phyloP scores from a whole-genome alignment of 2,329 filamentous ascomycete species.

The Tolypocladium endophyticum region DNA sequence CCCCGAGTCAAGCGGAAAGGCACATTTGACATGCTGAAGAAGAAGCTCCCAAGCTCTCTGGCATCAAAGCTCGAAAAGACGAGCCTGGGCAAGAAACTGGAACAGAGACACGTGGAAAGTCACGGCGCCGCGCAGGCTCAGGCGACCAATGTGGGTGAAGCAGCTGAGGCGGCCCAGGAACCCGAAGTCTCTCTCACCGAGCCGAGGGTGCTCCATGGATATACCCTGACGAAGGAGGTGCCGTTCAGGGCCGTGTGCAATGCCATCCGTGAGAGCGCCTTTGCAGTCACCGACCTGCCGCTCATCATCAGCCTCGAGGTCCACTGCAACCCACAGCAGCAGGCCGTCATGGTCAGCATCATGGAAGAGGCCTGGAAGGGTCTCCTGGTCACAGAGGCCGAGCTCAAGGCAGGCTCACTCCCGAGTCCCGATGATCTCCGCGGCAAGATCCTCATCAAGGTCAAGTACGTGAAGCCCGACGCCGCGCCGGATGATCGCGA shows the following conservation, averaged over 20 bases:
- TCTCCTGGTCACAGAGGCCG: constrained; percentile 51
- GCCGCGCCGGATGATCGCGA: constrained; percentile 17
- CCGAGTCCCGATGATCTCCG: constrained; percentile 60
- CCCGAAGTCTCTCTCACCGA: constrained; percentile 36
- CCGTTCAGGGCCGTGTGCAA: constrained; percentile 78
- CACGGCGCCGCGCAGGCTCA: neutral
- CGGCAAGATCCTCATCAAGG: constrained; percentile 75
- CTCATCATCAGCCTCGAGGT: constrained; percentile 94
- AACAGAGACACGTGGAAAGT: constrained; percentile 16
- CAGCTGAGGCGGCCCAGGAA: constrained; percentile 7
- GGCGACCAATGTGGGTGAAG: neutral
- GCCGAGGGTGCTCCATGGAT: constrained; percentile 74
- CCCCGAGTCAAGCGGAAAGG: constrained; percentile 45
- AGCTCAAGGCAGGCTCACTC: constrained; percentile 36
- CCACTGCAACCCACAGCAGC: constrained; percentile 70
- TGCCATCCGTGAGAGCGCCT: constrained; percentile 70
- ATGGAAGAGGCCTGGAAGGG: constrained; percentile 79
- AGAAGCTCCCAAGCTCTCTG: constrained; percentile 36
- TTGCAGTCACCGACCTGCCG: constrained; percentile 63
- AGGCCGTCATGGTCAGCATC: constrained; percentile 83
- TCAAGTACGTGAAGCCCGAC: constrained; percentile 52
- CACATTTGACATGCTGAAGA: constrained; percentile 54
- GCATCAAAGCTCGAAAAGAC: constrained; percentile 36
- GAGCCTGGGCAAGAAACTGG: constrained; percentile 31
- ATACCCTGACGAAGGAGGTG: constrained; percentile 83